Conservation (phyloP, 345 rosid genomes). For the Orychophragmus violaceus region DNA sequence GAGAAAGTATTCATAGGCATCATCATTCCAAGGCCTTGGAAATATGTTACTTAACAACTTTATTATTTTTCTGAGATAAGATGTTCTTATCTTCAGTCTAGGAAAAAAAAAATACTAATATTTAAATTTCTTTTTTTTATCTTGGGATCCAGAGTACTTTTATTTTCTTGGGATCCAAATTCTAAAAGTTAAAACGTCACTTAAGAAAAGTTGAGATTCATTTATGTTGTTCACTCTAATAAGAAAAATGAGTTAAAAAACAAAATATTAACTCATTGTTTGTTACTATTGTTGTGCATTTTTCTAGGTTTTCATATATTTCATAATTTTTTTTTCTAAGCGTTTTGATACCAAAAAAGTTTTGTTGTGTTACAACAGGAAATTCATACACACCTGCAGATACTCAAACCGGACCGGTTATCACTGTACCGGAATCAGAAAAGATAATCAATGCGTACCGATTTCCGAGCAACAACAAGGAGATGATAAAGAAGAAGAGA, state of each 20-base stretch:
- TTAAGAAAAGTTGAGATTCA: slow-evolving; percentile 15
- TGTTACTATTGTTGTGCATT: neutral
- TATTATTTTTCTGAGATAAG: slow-evolving; percentile 2
- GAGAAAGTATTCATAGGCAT: neutral
- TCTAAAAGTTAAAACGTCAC: slow-evolving; percentile 19
- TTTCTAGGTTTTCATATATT: neutral
- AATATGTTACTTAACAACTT: neutral
- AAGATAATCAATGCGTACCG: slow-evolving; percentile 16
- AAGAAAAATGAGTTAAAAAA: neutral
- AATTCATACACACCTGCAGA: slow-evolving; percentile 33
- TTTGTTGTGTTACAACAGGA: slow-evolving; percentile 7
- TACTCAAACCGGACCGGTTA: slow-evolving; percentile 32
- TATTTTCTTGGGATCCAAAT: slow-evolving; percentile 21
- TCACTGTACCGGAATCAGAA: slow-evolving; percentile 34
- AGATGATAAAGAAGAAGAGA: slow-evolving; percentile 63
- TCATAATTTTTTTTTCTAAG: neutral
- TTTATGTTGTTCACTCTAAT: neutral
- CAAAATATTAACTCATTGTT: neutral
- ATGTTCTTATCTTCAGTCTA: neutral
- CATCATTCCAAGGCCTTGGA: slow-evolving; percentile 16
- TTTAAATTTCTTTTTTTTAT: neutral
- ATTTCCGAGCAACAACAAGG: slow-evolving; percentile 26
- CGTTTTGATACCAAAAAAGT: neutral
- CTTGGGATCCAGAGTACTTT: slow-evolving; percentile 3
- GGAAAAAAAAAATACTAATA: neutral